Evolutionary conservation across 768 basidiomycete species (phyloP), one percentile per base, ranked within the genome.

Genomic region (Naganishia friedmannii): DNA sequence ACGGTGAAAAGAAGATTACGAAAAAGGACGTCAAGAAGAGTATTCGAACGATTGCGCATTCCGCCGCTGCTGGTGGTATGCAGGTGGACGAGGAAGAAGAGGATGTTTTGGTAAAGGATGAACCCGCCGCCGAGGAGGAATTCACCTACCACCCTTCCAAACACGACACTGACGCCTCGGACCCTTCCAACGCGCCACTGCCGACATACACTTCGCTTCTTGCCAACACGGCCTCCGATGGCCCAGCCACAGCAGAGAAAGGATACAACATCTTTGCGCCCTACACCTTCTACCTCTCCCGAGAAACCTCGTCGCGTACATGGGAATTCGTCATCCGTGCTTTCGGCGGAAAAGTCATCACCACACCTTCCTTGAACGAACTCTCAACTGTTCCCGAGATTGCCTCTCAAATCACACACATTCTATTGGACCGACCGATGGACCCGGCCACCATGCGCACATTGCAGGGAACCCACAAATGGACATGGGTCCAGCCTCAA

Each of bases 401-500:
- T 68, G 92, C 92, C 26, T 63, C 69, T 29, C 85, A 86, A 15
- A 93, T 99, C 75, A 98, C 96, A 0, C 96, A 98, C 82, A 88
- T 98, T 72, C 88, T 99, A 75, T 89, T 96, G 75, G 96, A 99
- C 79, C 86, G 96, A 53, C 95, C 96, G 1, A 72, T 87, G 39
- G 77, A 79, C 13, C 72, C 74, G 1, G 74, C 77, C n/a, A 65
- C 75, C 26, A 81, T 77, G 72, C 86, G 86, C 65, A 86, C 89
- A 73, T 85, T 86, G 74, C 87, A 88, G 74, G 84, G 85, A 53
- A 84, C 87, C 45, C 82, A 85, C 53, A 86, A 87, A 79, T 86
- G 93, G 76, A 92, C 91, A 77, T 92, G 90, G 80, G 86, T 98
- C 21, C 96, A 98, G 81, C 96, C 96, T 13, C 95, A 98, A 81